These are phyloP conservation scores for Nakaseomyces uthaithaninus DNA, from an alignment of 1,139 yeast genomes.

Conservation along the genomic window DNA sequence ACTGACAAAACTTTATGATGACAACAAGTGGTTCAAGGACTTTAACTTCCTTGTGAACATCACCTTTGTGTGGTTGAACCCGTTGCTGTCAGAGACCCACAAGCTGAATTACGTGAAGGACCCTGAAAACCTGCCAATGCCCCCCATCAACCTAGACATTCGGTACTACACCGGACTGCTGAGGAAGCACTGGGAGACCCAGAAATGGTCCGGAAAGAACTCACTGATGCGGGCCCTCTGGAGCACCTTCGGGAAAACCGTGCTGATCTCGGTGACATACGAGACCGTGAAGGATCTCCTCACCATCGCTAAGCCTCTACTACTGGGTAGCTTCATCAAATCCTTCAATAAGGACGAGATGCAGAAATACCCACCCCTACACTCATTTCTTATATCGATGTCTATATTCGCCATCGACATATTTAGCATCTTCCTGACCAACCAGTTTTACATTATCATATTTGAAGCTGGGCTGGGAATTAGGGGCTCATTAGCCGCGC, in stretches of 20 bases:
- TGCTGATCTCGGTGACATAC: slow-evolving; percentile 37
- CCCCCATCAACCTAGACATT: slow-evolving; percentile 45
- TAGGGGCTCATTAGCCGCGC: slow-evolving; percentile 43
- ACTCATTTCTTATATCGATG: slow-evolving; percentile 45
- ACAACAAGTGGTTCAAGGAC: slow-evolving; percentile 34
- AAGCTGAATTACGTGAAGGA: slow-evolving; percentile 39
- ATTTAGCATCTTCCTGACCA: slow-evolving; percentile 41
- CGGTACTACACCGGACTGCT: slow-evolving; percentile 32
- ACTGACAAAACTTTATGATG: slow-evolving; percentile 35
- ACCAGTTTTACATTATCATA: slow-evolving; percentile 45
- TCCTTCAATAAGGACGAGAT: slow-evolving; percentile 36
- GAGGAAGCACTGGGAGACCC: slow-evolving; percentile 35
- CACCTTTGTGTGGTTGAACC: slow-evolving; percentile 59
- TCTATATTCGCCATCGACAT: slow-evolving; percentile 44
- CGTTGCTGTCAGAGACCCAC: slow-evolving; percentile 43
- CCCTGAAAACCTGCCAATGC: slow-evolving; percentile 46
- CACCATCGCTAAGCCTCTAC: slow-evolving; percentile 49
- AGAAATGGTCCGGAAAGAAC: slow-evolving; percentile 31
- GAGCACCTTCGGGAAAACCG: slow-evolving; percentile 43
- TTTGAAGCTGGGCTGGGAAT: slow-evolving; percentile 46
- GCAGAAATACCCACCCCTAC: slow-evolving; percentile 35
- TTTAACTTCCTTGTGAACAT: slow-evolving; percentile 42
- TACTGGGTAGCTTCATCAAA: slow-evolving; percentile 42
- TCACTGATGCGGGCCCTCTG: slow-evolving; percentile 39
- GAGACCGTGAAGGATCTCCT: slow-evolving; percentile 42